Conservation (phyloP, 1,139 yeast species). For the Candida mesenterica region DNA sequence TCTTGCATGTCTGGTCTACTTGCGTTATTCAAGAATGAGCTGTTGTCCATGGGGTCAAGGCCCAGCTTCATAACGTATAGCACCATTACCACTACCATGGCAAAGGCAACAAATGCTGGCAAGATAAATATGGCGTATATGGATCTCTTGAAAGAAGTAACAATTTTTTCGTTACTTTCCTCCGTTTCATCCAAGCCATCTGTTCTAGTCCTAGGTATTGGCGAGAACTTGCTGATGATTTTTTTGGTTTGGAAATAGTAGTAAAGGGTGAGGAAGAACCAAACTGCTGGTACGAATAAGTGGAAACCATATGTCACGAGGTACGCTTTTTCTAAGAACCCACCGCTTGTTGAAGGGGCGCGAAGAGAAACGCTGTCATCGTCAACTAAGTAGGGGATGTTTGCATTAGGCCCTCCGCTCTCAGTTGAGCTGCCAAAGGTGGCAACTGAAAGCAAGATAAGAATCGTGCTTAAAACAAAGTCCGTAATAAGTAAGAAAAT, state of each 20-base stretch:
- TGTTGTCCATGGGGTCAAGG: neutral
- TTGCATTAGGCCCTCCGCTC: conserved; percentile 2
- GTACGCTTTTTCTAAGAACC: neutral
- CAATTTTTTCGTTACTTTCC: conserved; percentile 20
- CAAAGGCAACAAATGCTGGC: conserved; percentile 22
- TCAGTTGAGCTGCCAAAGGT: neutral
- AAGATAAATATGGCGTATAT: conserved; percentile 28
- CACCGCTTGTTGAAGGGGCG: neutral
- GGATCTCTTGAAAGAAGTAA: conserved; percentile 29
- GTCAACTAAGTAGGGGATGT: neutral
- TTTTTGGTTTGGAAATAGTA: conserved; percentile 31
- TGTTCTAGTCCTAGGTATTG: conserved; percentile 17
- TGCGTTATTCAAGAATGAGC: neutral
- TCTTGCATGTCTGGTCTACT: conserved; percentile 2
- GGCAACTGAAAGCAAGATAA: neutral
- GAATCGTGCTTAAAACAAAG: neutral
- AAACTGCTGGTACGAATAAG: conserved; percentile 7
- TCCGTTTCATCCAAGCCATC: conserved; percentile 15
- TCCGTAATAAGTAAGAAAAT: conserved; percentile 13
- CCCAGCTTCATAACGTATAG: neutral
- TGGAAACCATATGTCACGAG: neutral
- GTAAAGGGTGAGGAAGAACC: conserved; percentile 18
- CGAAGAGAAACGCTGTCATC: conserved; percentile 3
- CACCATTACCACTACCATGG: conserved; percentile 1
- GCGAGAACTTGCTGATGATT: conserved; percentile 32